A percentile compares a stretch with the other conserved stretches of the same genome.
Evolutionary conservation across 176 grass and related monocot genomes (phyloP).

Genomic region (Typha latifolia): DNA sequence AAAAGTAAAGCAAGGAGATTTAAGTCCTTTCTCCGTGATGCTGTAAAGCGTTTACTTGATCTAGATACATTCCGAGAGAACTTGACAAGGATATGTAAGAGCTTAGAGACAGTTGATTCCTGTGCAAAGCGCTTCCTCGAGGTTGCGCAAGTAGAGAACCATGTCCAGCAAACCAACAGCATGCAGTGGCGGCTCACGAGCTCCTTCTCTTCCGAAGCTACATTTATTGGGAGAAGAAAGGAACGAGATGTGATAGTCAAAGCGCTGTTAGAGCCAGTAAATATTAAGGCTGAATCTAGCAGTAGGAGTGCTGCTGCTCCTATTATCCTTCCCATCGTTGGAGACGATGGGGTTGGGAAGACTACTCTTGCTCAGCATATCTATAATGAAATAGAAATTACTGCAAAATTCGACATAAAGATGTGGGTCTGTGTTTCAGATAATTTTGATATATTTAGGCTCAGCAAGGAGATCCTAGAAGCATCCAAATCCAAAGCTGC

Average conservation of each 20-base stretch:
- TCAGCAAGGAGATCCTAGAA: background rate
- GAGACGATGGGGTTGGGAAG: constrained; percentile 27
- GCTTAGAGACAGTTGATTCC: constrained; percentile 11
- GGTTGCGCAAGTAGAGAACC: background rate
- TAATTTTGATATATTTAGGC: constrained; percentile 12
- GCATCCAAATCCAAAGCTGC: background rate
- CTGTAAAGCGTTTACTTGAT: constrained; percentile 10
- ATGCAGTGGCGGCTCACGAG: too few relatives aligned
- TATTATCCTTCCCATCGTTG: constrained; percentile 26
- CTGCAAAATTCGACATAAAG: constrained; percentile 4
- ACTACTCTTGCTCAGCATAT: constrained; percentile 24
- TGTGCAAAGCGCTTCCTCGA: constrained; percentile 19
- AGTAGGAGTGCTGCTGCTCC: too few relatives aligned
- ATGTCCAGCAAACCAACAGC: background rate
- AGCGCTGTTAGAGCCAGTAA: background rate
- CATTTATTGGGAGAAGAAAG: background rate
- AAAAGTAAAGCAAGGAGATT: background rate
- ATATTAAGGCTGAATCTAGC: background rate
- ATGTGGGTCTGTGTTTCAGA: constrained; percentile 33
- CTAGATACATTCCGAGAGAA: constrained; percentile 1
- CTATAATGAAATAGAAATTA: constrained; percentile 17
- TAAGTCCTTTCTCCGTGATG: background rate
- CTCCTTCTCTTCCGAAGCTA: too few relatives aligned
- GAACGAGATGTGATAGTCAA: background rate
- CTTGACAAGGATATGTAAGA: constrained; percentile 7